phyloP scores from a whole-genome alignment of 768 basidiomycete species.

The button mushroom (Agaricus bisporus) region DNA sequence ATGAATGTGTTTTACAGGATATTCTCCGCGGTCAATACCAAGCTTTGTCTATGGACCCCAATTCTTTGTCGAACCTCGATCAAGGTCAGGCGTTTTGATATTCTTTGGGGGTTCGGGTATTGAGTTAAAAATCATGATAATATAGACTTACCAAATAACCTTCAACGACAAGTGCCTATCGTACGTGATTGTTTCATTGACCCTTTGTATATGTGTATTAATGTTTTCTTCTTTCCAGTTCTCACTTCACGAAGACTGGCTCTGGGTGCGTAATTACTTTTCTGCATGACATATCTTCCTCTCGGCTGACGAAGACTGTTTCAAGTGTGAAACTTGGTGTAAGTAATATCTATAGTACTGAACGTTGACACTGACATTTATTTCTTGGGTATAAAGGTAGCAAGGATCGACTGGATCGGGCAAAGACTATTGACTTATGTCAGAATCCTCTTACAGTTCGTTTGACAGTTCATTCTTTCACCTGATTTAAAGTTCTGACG shows the following conservation, averaged over 20 bases:
- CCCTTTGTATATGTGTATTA: neutral
- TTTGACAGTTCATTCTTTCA: slow-evolving; percentile 8
- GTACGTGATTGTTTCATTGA: slow-evolving; percentile 38
- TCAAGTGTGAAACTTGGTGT: slow-evolving; percentile 98
- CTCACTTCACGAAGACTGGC: slow-evolving; percentile 89
- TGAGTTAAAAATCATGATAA: neutral
- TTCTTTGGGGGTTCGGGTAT: neutral
- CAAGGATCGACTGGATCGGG: slow-evolving; percentile 75
- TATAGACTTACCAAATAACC: slow-evolving; percentile 89
- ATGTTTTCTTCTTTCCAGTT: slow-evolving; percentile 37
- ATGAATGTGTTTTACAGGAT: slow-evolving; percentile 40
- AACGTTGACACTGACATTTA: neutral
- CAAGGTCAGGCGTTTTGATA: slow-evolving; percentile 50
- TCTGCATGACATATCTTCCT: neutral
- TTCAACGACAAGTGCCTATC: slow-evolving; percentile 90
- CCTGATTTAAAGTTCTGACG: neutral
- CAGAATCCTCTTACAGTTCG: slow-evolving; percentile 91
- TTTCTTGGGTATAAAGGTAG: slow-evolving; percentile 43
- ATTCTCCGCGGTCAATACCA: slow-evolving; percentile 91
- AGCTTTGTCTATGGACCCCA: slow-evolving; percentile 87
- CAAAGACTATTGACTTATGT: slow-evolving; percentile 92
- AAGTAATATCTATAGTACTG: slow-evolving; percentile 23
- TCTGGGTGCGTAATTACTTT: slow-evolving; percentile 64
- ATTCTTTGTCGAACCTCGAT: slow-evolving; percentile 90
- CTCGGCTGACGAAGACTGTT: neutral